Base-by-base conservation (phyloP, 148 eudicot genomes). In the Cornus controversa region DNA sequence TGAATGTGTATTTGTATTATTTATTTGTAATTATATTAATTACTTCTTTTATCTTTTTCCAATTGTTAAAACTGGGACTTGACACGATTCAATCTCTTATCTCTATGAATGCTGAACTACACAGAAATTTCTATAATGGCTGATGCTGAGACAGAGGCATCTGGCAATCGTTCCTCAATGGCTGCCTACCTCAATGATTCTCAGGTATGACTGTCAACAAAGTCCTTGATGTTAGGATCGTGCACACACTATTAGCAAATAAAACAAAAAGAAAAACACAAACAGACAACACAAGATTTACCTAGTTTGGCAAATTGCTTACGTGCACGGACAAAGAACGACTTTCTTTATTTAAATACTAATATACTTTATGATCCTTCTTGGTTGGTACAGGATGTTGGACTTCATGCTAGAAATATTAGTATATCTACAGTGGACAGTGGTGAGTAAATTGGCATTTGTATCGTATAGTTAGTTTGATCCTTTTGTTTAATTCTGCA, bases 371-470 rank as follows among this genome's bases (percentile, higher is more conserved):
- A 54, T 25, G 25, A 15, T 53, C 24, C 45, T 29, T 47, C 40
- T 67, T 60, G 23, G 64, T 18, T 76, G 72, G 25, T 74, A 28
- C 88, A 93, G 91, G 92, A 90, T 73, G 77, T 68, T 80, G 97
- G 95, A 27, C 75, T 92, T 68, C 99, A 96, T 80, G 95, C 95
- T 40, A 86, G 99, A 82, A 90, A 88, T 70, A 73, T 90, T 83
- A 90, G 80, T 7, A 88, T 91, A n/a, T 96, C 99, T 10, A 93
- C 99, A 5, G 60, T 87, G 34, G 97, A 92, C 75, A 93, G 98
- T 78, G 99, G 99, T 96, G 77, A 96, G 93, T 79, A 42, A 20
- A 67, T 72, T 53, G 25, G 47, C 24, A 25, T 66, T 68, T 67
- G 10, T 24, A 67, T 66, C 73, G 24, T 60, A 34, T 20, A 3